phyloP scores from a whole-genome alignment of 2,329 filamentous ascomycete genomes.

The Scortechinia acanthostroma region DNA sequence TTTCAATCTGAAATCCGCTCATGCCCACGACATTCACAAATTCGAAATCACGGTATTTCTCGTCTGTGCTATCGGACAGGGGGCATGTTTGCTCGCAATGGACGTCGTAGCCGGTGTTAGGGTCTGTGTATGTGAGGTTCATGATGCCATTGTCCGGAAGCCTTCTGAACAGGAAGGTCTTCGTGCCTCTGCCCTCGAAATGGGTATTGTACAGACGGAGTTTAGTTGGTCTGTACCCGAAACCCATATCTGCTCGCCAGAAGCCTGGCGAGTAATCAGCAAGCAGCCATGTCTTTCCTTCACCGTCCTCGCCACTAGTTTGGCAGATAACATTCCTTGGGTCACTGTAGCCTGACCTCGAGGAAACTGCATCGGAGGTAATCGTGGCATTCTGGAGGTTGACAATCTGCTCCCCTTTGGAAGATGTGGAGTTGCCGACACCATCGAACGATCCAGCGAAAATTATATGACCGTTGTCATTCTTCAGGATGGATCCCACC shows the following conservation, averaged over 20 bases:
- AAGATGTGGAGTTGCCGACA: conserved; percentile 52
- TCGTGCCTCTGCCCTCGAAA: conserved; percentile 57
- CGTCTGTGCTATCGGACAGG: conserved; percentile 46
- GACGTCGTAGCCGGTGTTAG: conserved; percentile 38
- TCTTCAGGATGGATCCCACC: conserved; percentile 57
- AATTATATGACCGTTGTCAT: conserved; percentile 55
- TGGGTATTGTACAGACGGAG: conserved; percentile 65
- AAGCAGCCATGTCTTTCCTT: conserved; percentile 58
- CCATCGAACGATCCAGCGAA: conserved; percentile 68
- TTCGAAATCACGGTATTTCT: conserved; percentile 57
- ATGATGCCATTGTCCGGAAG: conserved; percentile 65
- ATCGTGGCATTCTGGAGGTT: conserved; percentile 57
- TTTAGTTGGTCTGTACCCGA: conserved; percentile 61
- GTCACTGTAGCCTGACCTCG: conserved; percentile 42
- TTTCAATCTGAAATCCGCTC: conserved; percentile 58
- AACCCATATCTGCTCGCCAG: conserved; percentile 63
- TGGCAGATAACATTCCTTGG: conserved; percentile 63
- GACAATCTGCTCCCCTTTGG: conserved; percentile 50
- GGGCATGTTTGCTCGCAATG: conserved; percentile 58
- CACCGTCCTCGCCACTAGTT: conserved; percentile 38
- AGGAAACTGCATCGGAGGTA: conserved; percentile 41
- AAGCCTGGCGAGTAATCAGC: conserved; percentile 52
- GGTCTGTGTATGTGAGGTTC: conserved; percentile 63
- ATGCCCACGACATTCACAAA: conserved; percentile 66
- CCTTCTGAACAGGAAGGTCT: conserved; percentile 59